These are phyloP conservation scores for Cyclocybe aegerita DNA, from an alignment of 768 basidiomycete genomes.

Conservation along the genomic window DNA sequence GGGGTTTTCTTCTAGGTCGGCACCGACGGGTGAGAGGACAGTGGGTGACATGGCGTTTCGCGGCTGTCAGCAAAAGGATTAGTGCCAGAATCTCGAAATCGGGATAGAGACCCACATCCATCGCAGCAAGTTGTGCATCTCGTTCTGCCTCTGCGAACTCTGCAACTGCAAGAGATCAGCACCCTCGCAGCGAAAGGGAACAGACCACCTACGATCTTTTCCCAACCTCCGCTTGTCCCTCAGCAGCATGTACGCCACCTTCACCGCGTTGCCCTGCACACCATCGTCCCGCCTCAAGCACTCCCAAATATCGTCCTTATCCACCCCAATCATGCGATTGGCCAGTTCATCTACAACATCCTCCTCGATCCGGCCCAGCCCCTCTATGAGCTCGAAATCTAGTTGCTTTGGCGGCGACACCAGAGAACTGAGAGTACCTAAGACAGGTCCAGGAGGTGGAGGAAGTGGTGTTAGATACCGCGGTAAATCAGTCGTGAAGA, in stretches of 20 bases:
- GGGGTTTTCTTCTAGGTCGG: slow-evolving; percentile 70
- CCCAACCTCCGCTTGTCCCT: slow-evolving; percentile 85
- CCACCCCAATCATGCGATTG: slow-evolving; percentile 67
- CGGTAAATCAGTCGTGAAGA: slow-evolving; percentile 83
- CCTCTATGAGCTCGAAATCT: slow-evolving; percentile 87
- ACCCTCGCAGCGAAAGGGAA: not conserved
- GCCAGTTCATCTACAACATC: slow-evolving; percentile 86
- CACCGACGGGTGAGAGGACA: slow-evolving; percentile 61
- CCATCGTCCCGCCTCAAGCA: slow-evolving; percentile 83
- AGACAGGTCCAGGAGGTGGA: slow-evolving; percentile 71
- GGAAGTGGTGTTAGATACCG: slow-evolving; percentile 86
- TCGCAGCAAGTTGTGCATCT: slow-evolving; percentile 73
- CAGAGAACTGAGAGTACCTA: slow-evolving; percentile 71
- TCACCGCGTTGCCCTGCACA: slow-evolving; percentile 86
- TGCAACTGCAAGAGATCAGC: slow-evolving; percentile 46
- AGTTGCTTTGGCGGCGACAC: slow-evolving; percentile 66
- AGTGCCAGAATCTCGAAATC: not conserved
- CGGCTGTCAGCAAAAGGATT: slow-evolving; percentile 43
- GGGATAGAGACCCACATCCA: slow-evolving; percentile 62
- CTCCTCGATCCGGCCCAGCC: slow-evolving; percentile 89
- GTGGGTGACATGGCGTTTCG: slow-evolving; percentile 67
- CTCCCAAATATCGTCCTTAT: slow-evolving; percentile 85
- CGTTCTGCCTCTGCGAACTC: slow-evolving; percentile 85
- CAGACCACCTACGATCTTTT: slow-evolving; percentile 68
- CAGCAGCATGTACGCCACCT: slow-evolving; percentile 93